Evolutionary conservation across 768 basidiomycete genomes (phyloP).

Genomic region (Tricholoma flavovirens): DNA sequence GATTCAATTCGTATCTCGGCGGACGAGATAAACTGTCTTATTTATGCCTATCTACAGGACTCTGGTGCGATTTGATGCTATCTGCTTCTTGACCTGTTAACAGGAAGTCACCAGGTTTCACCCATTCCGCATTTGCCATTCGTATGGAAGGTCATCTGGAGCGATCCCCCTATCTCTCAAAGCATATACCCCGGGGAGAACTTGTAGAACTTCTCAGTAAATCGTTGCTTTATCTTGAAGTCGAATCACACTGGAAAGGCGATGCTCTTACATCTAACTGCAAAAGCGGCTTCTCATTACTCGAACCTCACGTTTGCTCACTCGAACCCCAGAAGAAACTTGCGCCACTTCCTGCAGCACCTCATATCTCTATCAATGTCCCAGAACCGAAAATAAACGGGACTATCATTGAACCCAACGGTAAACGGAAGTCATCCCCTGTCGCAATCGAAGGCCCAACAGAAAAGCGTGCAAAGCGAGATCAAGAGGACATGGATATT

Average conservation of each 20-base stretch:
- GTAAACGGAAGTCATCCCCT: slow-evolving; percentile 53
- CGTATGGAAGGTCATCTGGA: slow-evolving; percentile 71
- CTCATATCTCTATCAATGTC: slow-evolving; percentile 1
- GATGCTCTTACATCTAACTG: slow-evolving; percentile 59
- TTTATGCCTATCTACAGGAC: slow-evolving; percentile 80
- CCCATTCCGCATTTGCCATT: slow-evolving; percentile 77
- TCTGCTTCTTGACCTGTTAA: not conserved
- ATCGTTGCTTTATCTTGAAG: slow-evolving; percentile 75
- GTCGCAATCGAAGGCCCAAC: slow-evolving; percentile 41
- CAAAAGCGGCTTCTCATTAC: slow-evolving; percentile 65
- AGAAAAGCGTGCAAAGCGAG: slow-evolving; percentile 61
- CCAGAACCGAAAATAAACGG: slow-evolving; percentile 15
- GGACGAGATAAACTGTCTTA: slow-evolving; percentile 81
- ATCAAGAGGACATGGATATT: slow-evolving; percentile 41
- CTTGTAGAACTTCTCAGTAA: slow-evolving; percentile 77
- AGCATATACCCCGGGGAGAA: slow-evolving; percentile 77
- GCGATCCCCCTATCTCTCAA: slow-evolving; percentile 58
- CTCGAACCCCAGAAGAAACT: slow-evolving; percentile 26
- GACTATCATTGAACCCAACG: slow-evolving; percentile 16
- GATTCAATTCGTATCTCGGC: slow-evolving; percentile 59
- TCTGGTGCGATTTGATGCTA: slow-evolving; percentile 47
- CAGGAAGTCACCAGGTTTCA: slow-evolving; percentile 49
- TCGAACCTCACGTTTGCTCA: slow-evolving; percentile 70
- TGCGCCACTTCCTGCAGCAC: slow-evolving; percentile 4
- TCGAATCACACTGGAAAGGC: slow-evolving; percentile 76